These are phyloP conservation scores for Monilinia aucupariae DNA, from an alignment of 2,329 filamentous ascomycete species.

Conservation along the genomic window DNA sequence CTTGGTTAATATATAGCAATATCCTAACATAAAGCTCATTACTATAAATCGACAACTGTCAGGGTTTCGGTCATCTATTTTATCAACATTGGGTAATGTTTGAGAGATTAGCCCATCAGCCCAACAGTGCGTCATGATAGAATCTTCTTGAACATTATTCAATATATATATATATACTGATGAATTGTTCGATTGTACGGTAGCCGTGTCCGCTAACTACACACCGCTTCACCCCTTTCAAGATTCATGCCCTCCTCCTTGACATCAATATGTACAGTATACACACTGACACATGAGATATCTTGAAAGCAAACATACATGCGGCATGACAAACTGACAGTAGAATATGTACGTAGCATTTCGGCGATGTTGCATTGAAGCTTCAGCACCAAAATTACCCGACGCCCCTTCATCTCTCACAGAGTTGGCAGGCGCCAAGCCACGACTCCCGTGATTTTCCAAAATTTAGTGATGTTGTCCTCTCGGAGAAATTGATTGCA, in stretches of 20 bases:
- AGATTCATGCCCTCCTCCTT: background rate
- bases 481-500: conserved; percentile 5
- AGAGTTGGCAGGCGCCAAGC: conserved; percentile 8
- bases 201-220: background rate
- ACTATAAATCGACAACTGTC: background rate
- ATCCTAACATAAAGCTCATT: background rate
- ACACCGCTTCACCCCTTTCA: conserved; percentile 6
- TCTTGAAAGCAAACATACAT: background rate
- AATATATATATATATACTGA: background rate
- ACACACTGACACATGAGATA: background rate
- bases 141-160: conserved; percentile 12
- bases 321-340: background rate
- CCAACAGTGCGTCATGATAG: background rate
- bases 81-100: background rate
- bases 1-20: background rate
- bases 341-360: background rate
- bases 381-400: conserved; percentile 10
- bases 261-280: background rate
- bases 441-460: conserved; percentile 1
- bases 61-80: background rate
- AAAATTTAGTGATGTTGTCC: background rate
- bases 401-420: conserved; percentile 12
- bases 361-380: conserved; percentile 5
- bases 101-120: background rate
- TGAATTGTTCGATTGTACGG: background rate